Conservation (phyloP, 2,329 filamentous ascomycete genomes). For the Alternaria atra region DNA sequence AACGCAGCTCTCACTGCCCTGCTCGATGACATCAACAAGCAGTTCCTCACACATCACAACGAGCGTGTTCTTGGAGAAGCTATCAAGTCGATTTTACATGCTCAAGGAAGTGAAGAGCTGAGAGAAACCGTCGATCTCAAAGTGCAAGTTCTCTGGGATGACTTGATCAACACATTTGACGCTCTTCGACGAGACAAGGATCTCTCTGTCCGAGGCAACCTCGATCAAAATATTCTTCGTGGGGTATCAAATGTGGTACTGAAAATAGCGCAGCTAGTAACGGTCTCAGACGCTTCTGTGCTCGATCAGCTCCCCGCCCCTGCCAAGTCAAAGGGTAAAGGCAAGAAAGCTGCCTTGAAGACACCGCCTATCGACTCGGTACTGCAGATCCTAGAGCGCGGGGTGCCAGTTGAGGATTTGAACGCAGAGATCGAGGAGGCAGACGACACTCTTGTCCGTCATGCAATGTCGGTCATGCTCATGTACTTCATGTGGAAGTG, state of each 20-base stretch:
- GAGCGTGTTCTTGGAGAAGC: conserved; percentile 86
- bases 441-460: conserved; percentile 80
- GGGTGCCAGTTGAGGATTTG: conserved; percentile 69
- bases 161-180: conserved; percentile 76
- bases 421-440: conserved; percentile 76
- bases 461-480: conserved; percentile 77
- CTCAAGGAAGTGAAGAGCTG: conserved; percentile 85
- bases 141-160: conserved; percentile 85
- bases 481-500: conserved; percentile 98
- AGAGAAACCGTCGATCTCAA: conserved; percentile 86
- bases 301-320: conserved; percentile 68
- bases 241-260: conserved; percentile 77
- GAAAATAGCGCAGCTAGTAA: conserved; percentile 82
- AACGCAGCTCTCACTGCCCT: conserved; percentile 82
- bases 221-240: conserved; percentile 70
- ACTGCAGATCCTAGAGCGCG: conserved; percentile 76
- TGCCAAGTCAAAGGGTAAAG: conserved; percentile 50
- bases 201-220: conserved; percentile 74
- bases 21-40: conserved; percentile 89
- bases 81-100: conserved; percentile 81
- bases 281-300: conserved; percentile 77
- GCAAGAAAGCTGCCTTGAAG: conserved; percentile 34
- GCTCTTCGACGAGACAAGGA: conserved; percentile 74
- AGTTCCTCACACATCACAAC: conserved; percentile 92
- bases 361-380: conserved; percentile 72